phyloP scores from a whole-genome alignment of 106 monocot species.

The Phalaenopsis equestris region DNA sequence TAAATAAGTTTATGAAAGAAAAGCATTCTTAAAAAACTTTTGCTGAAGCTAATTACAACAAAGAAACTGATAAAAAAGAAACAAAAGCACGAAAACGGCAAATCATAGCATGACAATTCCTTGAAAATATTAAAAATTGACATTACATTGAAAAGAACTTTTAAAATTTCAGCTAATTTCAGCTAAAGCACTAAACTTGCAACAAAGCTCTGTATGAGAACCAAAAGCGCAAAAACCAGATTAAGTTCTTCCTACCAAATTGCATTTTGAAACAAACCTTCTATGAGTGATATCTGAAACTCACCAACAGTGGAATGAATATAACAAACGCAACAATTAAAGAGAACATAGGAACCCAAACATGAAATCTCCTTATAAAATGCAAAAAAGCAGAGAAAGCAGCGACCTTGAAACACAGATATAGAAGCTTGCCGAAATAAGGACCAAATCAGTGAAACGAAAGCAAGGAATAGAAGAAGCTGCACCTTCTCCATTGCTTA shows the following conservation, averaged over 20 bases:
- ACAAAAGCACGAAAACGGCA: neutral
- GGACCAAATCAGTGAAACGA: neutral
- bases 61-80: neutral
- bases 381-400: neutral
- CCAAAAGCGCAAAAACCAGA: neutral
- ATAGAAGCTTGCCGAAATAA: neutral
- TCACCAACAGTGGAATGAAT: neutral
- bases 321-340: neutral
- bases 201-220: neutral
- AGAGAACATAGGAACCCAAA: neutral
- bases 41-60: neutral
- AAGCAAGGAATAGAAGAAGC: neutral
- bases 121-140: too few relatives aligned
- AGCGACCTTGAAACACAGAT: neutral
- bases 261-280: neutral
- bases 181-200: neutral
- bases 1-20: neutral
- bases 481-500: neutral
- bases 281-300: neutral
- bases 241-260: neutral
- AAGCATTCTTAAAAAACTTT: neutral
- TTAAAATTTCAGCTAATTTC: neutral
- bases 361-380: neutral
- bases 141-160: neutral
- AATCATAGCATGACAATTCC: neutral